Base-by-base conservation (phyloP, 208 protist genomes). In the Crithidia acanthocephali region DNA sequence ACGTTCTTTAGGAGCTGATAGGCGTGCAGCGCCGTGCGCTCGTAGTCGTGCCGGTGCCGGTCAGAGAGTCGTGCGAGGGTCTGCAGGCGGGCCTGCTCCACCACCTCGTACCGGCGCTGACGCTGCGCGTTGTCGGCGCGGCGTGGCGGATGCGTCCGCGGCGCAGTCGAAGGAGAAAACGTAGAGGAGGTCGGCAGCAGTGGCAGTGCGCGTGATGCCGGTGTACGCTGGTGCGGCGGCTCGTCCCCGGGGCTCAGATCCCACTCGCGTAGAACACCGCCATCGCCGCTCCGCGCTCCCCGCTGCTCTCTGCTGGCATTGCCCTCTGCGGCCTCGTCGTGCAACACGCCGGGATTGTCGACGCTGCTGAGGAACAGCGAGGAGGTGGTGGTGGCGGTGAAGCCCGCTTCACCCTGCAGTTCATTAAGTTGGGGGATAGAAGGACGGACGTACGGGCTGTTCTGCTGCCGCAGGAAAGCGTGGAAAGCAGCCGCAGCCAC, bases 401-500 rank as follows among this genome's bases (percentile, higher is more conserved):
- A 13, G 13, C 37, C 37, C 9, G 9, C 13, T 42, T 42, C 37
- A 42, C 37, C 13, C 13, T 42, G 9, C 6, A 6, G 37, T 42
- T 42, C 13, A 6, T 13, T 42, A n/a, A n/a, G n/a, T 42, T 16
- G 13, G 8, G 28, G 23, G 16, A 55, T 2, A 32, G 42, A 20
- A 35, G 53, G 1, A 22, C 55, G 15, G n/a, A 68, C 27, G 51
- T 67, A 81, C 0, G 76, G 69, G 9, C 47, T 50, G 44, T 67
- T 76, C 6, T 67, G 63, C 33, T 40, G 15, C 8, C 65, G 68
- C 45, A 81, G 32, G 42, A 76, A 81, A 0, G 37, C 51, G 28
- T 76, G 48, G 44, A 81, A 81, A 1, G 62, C 53, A 1, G 50
- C 33, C 0, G 61, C 2, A 20, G 66, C 65, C 11, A 42, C 55